A percentile compares a stretch with the other conserved stretches of the same genome.
phyloP scores from a whole-genome alignment of 2,329 filamentous ascomycete genomes.

The Phyllosticta capitalensis region DNA sequence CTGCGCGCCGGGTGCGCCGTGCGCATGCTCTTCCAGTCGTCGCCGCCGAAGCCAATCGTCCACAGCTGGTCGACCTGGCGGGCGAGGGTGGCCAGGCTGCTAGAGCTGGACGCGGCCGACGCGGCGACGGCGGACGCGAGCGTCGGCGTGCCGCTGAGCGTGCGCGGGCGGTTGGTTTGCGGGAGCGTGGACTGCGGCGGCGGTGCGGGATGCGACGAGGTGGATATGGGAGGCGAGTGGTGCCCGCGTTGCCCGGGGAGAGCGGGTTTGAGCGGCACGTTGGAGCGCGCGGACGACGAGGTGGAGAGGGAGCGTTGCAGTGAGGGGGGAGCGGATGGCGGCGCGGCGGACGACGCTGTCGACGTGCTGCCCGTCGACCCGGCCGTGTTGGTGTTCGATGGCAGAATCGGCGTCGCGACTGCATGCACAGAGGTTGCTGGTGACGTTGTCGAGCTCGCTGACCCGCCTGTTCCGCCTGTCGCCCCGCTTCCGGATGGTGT shows the following conservation, averaged over 20 bases:
- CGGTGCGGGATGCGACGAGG: neutral
- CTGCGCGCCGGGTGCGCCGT: neutral
- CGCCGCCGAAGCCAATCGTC: slow-evolving; percentile 1
- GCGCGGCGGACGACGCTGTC: no score
- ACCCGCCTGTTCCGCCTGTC: neutral
- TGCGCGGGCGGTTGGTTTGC: neutral
- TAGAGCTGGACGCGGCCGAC: neutral
- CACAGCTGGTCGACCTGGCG: neutral
- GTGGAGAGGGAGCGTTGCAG: no score
- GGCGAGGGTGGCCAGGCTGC: neutral
- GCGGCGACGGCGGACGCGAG: neutral
- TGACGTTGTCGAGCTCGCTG: neutral
- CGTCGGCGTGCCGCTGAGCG: neutral
- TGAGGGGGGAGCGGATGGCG: no score
- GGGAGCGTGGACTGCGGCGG: neutral
- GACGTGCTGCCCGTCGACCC: no score
- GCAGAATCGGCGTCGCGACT: neutral
- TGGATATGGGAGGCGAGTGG: neutral
- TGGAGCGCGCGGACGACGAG: neutral
- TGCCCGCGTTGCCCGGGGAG: neutral
- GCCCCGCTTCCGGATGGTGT: neutral
- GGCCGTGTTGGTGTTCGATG: neutral
- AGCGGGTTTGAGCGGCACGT: neutral
- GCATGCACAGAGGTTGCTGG: no score
- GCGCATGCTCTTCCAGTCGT: neutral